Conservation (phyloP, 2,329 filamentous ascomycete genomes). For the Ophiocordyceps robertsii region DNA sequence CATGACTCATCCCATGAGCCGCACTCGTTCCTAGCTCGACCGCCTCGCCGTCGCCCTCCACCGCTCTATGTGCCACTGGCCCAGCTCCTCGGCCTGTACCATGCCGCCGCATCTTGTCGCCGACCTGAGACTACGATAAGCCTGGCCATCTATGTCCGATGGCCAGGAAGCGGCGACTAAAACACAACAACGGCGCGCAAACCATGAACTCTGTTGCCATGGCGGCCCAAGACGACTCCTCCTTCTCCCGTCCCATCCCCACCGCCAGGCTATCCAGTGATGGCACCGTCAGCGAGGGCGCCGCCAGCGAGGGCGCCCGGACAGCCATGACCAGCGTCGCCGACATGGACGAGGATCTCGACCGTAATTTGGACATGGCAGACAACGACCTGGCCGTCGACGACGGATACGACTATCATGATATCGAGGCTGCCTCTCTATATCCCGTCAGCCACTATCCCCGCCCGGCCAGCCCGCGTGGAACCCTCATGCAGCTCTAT, state of each 20-base stretch:
- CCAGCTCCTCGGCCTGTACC: too few relatives aligned
- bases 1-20: too few relatives aligned
- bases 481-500: constrained; percentile 20
- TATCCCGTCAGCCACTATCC: constrained; percentile 29
- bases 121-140: constrained; percentile 7
- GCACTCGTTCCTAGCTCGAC: too few relatives aligned
- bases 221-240: background rate
- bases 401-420: constrained; percentile 16
- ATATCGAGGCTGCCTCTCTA: constrained; percentile 26
- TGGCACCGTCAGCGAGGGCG: constrained; percentile 17
- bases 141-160: constrained; percentile 10
- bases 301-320: constrained; percentile 17
- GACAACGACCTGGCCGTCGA: constrained; percentile 9
- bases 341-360: constrained; percentile 9
- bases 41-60: too few relatives aligned
- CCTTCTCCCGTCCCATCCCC: background rate
- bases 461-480: constrained; percentile 18
- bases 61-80: too few relatives aligned
- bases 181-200: constrained; percentile 13
- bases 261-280: constrained; percentile 17
- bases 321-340: constrained; percentile 24
- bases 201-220: background rate
- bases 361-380: constrained; percentile 1
- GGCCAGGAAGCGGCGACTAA: constrained; percentile 18
- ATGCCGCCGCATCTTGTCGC: background rate